Evolutionary conservation across 345 rosid species (phyloP), one percentile per base, ranked within the genome.

Genomic region (Psidium guajava): DNA sequence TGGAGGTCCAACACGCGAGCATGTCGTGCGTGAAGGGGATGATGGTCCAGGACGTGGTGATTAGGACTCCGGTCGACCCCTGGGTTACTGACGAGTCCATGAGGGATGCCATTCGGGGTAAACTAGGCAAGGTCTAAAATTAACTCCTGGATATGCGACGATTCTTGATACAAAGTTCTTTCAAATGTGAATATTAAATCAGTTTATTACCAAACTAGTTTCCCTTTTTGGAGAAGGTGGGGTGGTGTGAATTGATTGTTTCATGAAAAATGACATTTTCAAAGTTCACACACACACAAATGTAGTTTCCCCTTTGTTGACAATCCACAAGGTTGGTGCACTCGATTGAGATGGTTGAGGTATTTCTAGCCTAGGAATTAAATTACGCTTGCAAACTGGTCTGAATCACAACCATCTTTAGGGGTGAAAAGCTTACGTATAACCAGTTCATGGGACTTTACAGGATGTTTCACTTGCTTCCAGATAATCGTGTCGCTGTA

Each of bases 11-110:
- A 82, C 93, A 91, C 54, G 93, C 89, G 3, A 91, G 92, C 77
- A 83, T 88, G 20, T 89, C 92, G 3, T 84, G 84, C 59, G 87
- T 89, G 16, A 32, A 88, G 84, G 75, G 90, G 3, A 6, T 88
- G 82, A 52, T 91, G 86, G 85, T 93, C 55, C 91, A 89, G 42
- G 91, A 90, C 86, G 88, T 87, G 56, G 93, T 91, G 5, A 89
- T 91, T 14, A 84, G 55, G 52, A 50, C 90, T 86, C 91, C 87
- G 24, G 82, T 83, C 0, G 91, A 91, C 27, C 59, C 5, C 75
- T 16, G 20, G 75, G 44, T 16, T 11, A 4, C 6, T 44, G 75
- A 64, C 6, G 44, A 32, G 20, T 64, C 75, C 44, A 15, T 64
- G 11, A 16, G 75, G 32, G 75, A 64, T 64, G 75, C 75, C 75